phyloP scores from a whole-genome alignment of 257 asterid species.

The Primulina eburnea region DNA sequence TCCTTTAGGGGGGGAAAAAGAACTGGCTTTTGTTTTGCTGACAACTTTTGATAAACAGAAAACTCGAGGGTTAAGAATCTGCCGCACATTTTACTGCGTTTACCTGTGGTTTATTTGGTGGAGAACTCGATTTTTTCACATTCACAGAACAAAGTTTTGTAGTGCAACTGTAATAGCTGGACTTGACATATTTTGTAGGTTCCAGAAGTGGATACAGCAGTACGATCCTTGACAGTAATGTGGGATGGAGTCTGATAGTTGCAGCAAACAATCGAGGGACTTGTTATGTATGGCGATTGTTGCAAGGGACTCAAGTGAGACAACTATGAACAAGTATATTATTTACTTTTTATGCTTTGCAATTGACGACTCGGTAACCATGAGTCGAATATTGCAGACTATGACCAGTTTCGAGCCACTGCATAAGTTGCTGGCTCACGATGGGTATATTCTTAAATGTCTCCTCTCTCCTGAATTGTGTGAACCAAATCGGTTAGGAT shows the following conservation, averaged over 20 bases:
- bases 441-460: slow-evolving; percentile 86
- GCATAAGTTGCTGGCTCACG: slow-evolving; percentile 93
- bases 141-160: neutral
- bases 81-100: neutral
- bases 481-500: slow-evolving; percentile 75
- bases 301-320: slow-evolving; percentile 79
- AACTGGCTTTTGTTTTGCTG: neutral
- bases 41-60: neutral
- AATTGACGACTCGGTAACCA: slow-evolving; percentile 1
- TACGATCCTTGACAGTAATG: slow-evolving; percentile 89
- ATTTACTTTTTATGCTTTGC: neutral
- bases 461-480: slow-evolving; percentile 93
- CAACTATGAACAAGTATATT: slow-evolving; percentile 16
- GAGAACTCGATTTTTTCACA: neutral
- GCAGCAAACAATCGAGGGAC: slow-evolving; percentile 95
- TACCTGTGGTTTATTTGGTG: neutral
- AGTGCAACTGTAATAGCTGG: neutral
- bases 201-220: slow-evolving; percentile 96
- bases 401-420: slow-evolving; percentile 97
- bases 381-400: slow-evolving; percentile 50
- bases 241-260: slow-evolving; percentile 97
- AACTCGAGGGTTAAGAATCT: too few species aligned
- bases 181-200: slow-evolving; percentile 44
- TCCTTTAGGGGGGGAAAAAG: too few species aligned
- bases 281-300: slow-evolving; percentile 91